Conservation (phyloP, 2,329 filamentous ascomycete species). For the Cercospora citrullina region DNA sequence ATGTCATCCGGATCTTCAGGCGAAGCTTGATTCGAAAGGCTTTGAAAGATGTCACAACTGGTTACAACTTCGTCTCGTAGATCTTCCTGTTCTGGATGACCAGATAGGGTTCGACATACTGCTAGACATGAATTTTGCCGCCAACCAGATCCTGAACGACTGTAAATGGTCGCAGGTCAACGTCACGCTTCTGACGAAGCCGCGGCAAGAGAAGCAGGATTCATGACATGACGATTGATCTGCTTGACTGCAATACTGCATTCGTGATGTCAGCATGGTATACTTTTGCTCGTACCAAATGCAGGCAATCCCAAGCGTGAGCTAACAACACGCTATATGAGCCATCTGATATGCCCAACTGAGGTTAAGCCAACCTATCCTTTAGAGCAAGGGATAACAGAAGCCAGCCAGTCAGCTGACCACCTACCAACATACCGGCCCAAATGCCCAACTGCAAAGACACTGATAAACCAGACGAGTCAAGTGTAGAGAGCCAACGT, state of each 20-base stretch:
- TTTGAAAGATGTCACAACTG: background rate
- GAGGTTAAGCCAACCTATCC: background rate
- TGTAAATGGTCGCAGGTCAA: background rate
- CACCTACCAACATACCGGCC: background rate
- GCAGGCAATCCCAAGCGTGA: background rate
- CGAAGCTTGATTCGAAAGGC: background rate
- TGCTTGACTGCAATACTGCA: background rate
- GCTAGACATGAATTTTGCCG: background rate
- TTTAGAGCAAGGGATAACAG: background rate
- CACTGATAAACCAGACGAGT: too few species aligned
- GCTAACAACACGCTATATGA: background rate
- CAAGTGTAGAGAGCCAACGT: background rate
- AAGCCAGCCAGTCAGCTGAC: background rate
- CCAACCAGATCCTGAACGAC: background rate
- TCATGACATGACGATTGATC: background rate
- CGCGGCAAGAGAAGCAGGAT: background rate
- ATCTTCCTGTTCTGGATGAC: background rate
- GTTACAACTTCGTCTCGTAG: background rate
- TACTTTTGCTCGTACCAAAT: background rate
- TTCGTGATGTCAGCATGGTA: background rate
- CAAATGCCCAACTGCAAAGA: background rate
- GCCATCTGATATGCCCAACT: background rate
- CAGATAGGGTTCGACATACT: background rate
- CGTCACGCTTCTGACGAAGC: background rate
- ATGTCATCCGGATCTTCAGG: background rate